Percentiles rank a stretch among this genome's conserved stretches.
Evolutionary conservation across 2,329 filamentous ascomycete species (phyloP).

Genomic region (Balansia obtecta): DNA sequence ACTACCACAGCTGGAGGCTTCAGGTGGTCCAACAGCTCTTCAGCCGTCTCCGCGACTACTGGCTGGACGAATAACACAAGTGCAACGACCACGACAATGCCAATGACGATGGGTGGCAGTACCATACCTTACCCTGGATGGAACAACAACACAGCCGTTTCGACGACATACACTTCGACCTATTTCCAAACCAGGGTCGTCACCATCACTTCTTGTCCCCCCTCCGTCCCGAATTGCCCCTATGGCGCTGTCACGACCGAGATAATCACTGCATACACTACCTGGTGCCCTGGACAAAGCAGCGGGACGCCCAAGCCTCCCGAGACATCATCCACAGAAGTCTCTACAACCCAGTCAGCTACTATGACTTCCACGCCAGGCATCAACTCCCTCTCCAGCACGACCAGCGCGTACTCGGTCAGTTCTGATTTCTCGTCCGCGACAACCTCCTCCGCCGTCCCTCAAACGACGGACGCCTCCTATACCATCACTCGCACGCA

Average conservation of each 20-base stretch:
- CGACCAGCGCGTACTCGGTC: slow-evolving; percentile 38
- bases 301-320: neutral
- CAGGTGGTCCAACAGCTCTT: neutral
- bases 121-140: slow-evolving; percentile 2
- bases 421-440: slow-evolving; percentile 14
- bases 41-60: neutral
- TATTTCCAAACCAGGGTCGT: slow-evolving; percentile 16
- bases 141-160: slow-evolving; percentile 10
- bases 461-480: slow-evolving; percentile 16
- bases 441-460: slow-evolving; percentile 11
- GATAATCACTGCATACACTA: slow-evolving; percentile 18
- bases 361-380: neutral
- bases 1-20: too few relatives aligned
- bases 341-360: slow-evolving; percentile 6
- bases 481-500: slow-evolving; percentile 18
- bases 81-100: neutral
- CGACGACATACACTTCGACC: slow-evolving; percentile 15
- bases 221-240: slow-evolving; percentile 15
- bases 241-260: slow-evolving; percentile 18
- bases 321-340: neutral
- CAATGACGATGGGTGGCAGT: neutral
- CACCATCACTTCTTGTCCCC: slow-evolving; percentile 21
- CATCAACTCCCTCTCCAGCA: slow-evolving; percentile 31
- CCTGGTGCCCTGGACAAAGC: slow-evolving; percentile 22
- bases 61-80: neutral